Conservation (phyloP, 257 asterid genomes). For the Verbena officinalis region DNA sequence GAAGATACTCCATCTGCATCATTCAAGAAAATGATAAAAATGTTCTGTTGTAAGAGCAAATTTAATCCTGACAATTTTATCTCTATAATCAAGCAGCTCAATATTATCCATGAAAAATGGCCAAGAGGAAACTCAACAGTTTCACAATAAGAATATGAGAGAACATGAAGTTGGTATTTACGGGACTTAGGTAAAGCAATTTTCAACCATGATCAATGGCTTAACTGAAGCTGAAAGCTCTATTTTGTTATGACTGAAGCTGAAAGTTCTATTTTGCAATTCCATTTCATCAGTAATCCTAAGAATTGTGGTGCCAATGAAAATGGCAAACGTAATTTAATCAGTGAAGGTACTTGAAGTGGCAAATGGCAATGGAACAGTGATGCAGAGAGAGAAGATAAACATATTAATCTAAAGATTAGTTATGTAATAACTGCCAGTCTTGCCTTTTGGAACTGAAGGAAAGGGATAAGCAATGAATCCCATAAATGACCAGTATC, state of each 20-base stretch:
- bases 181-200: not conserved
- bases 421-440: not conserved
- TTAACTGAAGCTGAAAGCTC: too few relatives aligned
- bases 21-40: not conserved
- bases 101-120: not conserved
- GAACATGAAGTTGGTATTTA: not conserved
- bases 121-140: not conserved
- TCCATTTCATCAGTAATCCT: not conserved
- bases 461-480: not conserved
- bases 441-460: not conserved
- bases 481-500: slow-evolving; percentile 8
- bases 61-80: slow-evolving; percentile 1
- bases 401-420: not conserved
- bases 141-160: not conserved
- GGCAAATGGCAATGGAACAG: not conserved
- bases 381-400: not conserved
- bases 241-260: not conserved
- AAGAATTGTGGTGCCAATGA: not conserved
- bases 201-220: not conserved
- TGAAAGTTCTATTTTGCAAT: not conserved
- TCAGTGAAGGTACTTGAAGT: not conserved
- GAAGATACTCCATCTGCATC: slow-evolving; percentile 87
- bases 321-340: not conserved
- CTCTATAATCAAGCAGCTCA: too few relatives aligned
- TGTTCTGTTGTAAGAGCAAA: not conserved